Base-by-base conservation (phyloP, 768 basidiomycete species). In the Serendipita sp. region DNA sequence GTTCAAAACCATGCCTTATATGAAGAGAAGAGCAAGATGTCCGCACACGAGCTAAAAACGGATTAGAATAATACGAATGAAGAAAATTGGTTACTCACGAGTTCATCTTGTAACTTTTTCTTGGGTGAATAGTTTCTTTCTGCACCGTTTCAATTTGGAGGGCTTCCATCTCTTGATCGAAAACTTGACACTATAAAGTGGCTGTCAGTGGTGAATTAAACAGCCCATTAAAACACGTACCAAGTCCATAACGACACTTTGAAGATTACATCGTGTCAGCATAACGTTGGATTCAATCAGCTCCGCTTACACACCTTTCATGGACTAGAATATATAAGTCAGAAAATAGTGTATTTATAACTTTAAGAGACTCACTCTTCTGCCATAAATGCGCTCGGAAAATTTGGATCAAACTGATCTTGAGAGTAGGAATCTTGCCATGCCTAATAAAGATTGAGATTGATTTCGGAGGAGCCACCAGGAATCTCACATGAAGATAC, bases 81-180 rank as follows among this genome's bases (percentile, higher is more conserved):
- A 60, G 13, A 32, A 10, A 16, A 4, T 60, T 34, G 30, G 32
- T n/a, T 28, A 64, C 68, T 16, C 54, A 70, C 5, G 93, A 96
- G 77, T 99, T 99, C 96, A 99, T 98, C 83, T 99, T 99, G 84
- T 99, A 99, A 80, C 92, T 96, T 81, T 97, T 97, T 76, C 95
- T 89, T 70, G 95, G 95, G 74, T 96, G 96, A 67, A 99, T 99
- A 0, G 96, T 97, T 76, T 99, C 96, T 76, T 99, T 99, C 75
- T 98, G 96, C 0, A 99, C 96, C 0, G 94, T 98, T 79, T 98
- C 96, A 70, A 99, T 99, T 70, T 97, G 93, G 15, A 99, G 77
- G 2, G 96, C 94, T 73, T 99, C 96, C 38, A 99, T 80, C 72
- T 99, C 96, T 75, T 97, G 94, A 76, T 99, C 96, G 71, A 99